These are phyloP conservation scores for Crithidia sp. DNA, from an alignment of 208 protist species.

Conservation along the genomic window DNA sequence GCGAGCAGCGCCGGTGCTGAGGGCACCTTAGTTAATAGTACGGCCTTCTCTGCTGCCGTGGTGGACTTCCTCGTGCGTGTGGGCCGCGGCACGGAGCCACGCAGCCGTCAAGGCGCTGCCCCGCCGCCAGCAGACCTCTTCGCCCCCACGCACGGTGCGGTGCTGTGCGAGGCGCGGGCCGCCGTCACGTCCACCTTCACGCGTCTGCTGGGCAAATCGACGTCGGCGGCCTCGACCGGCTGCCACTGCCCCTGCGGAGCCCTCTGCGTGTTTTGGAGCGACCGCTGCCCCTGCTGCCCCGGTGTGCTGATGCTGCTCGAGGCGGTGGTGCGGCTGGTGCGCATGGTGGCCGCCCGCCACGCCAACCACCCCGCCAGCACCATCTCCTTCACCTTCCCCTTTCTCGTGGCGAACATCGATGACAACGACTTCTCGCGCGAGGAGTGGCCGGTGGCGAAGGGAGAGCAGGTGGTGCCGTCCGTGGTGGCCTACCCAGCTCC, in stretches of 20 bases:
- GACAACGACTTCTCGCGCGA: constrained; percentile 55
- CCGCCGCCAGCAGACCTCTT: constrained; percentile 38
- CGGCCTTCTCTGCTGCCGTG: constrained; percentile 1
- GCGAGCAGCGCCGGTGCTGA: background rate
- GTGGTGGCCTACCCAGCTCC: constrained; percentile 41
- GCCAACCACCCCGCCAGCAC: constrained; percentile 17
- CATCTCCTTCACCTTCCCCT: constrained; percentile 36
- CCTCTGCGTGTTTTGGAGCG: constrained; percentile 65
- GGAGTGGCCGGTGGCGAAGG: constrained; percentile 53
- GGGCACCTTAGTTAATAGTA: background rate
- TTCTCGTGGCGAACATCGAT: constrained; percentile 68
- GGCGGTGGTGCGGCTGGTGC: constrained; percentile 40
- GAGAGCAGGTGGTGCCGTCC: constrained; percentile 46
- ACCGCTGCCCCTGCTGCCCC: constrained; percentile 65
- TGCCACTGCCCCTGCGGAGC: constrained; percentile 25
- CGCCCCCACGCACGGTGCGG: constrained; percentile 32
- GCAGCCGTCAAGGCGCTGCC: constrained; percentile 40
- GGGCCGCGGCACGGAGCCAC: constrained; percentile 27
- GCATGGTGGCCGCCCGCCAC: constrained; percentile 26
- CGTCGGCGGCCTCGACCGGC: background rate
- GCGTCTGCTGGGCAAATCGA: constrained; percentile 22
- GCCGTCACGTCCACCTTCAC: constrained; percentile 46
- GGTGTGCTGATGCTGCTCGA: constrained; percentile 58
- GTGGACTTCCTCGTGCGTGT: constrained; percentile 40
- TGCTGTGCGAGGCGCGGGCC: constrained; percentile 36